Percentiles rank a stretch among this genome's conserved stretches.
phyloP scores from a whole-genome alignment of 2,329 filamentous ascomycete species.

The Fusarium stilboides region DNA sequence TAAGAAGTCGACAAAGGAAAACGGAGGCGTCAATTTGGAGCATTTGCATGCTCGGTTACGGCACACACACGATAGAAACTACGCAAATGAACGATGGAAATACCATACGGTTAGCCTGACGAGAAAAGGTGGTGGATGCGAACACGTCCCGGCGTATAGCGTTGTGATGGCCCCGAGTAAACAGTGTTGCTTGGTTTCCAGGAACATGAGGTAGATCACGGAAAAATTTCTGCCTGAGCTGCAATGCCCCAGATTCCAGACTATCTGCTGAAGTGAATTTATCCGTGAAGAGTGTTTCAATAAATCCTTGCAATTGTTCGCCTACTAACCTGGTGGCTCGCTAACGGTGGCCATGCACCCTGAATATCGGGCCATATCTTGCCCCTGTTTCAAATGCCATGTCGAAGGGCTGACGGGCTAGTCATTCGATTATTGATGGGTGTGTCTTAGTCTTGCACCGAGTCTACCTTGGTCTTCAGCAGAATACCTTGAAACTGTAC shows the following conservation, averaged over 20 bases:
- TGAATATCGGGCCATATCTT: not conserved
- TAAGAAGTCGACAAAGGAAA: conserved; percentile 61
- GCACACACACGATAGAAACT: conserved; percentile 45
- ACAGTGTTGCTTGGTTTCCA: conserved; percentile 39
- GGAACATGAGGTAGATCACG: conserved; percentile 32
- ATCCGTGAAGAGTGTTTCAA: conserved; percentile 9
- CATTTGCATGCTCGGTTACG: conserved; percentile 42
- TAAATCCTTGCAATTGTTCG: not conserved
- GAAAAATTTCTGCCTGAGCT: conserved; percentile 30
- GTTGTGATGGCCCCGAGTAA: conserved; percentile 44
- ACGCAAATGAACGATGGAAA: conserved; percentile 49
- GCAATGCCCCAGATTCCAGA: conserved; percentile 16
- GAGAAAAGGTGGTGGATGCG: conserved; percentile 35
- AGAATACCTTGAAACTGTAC: not conserved
- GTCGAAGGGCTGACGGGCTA: not conserved
- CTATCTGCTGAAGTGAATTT: conserved; percentile 12
- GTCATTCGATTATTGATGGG: not conserved
- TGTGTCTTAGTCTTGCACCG: not conserved
- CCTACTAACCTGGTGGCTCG: conserved; percentile 7
- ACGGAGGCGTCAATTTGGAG: conserved; percentile 45
- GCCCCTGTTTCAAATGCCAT: conserved; percentile 19
- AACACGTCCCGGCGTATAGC: conserved; percentile 29
- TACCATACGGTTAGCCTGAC: conserved; percentile 43
- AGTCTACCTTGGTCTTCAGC: not conserved
- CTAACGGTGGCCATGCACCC: conserved; percentile 1